Evolutionary conservation across 164 flowering plant species (phyloP), one percentile per base, ranked within the genome.

Genomic region (Pachysandra terminalis): DNA sequence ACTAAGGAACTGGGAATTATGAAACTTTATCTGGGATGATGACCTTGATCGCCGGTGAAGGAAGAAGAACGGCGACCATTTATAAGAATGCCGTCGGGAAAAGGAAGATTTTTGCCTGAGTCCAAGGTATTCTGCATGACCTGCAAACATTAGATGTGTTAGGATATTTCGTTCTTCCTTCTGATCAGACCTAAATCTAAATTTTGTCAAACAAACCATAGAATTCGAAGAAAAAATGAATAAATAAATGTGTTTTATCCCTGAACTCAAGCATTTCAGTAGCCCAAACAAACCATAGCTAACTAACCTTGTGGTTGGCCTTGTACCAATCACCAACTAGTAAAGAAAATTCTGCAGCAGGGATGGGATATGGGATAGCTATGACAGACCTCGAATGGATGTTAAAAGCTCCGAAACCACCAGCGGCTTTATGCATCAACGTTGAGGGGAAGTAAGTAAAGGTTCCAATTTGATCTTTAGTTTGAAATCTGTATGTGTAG

Each of bases 301-400:
- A 19, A 61, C 64, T 63, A 21, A 91, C 98, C 96, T 88, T 90
- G 67, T 90, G 91, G 71, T 60, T 69, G 60, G 80, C 49, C 71
- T 80, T 91, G 81, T 69, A 81, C 97, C 98, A 94, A 54, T 94
- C 98, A 57, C 97, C 90, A 68, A 88, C 68, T 1, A 91, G 87
- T 8, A 90, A 49, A 68, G 85, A 84, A 66, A 79, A 85, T 49
- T 91, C 90, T 21, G 67, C 93, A 62, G 70, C 84, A 67, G 91
- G 96, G 58, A 8, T 48, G 2, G 88, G 67, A 55, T 69, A 91
- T 1, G 98, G 98, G 37, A 85, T 63, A 0, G 98, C 86, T 45
- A 94, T 94, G 21, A 45, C 52, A 0, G 87, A 71, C 68, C 97
- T 83, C 2, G 74, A 59, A n/a, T 80, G 79, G 48, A 94, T 68